A percentile compares a stretch with the other conserved stretches of the same genome.
Evolutionary conservation across 2,329 filamentous ascomycete genomes (phyloP).

Genomic region (Parastagonospora nodorum): DNA sequence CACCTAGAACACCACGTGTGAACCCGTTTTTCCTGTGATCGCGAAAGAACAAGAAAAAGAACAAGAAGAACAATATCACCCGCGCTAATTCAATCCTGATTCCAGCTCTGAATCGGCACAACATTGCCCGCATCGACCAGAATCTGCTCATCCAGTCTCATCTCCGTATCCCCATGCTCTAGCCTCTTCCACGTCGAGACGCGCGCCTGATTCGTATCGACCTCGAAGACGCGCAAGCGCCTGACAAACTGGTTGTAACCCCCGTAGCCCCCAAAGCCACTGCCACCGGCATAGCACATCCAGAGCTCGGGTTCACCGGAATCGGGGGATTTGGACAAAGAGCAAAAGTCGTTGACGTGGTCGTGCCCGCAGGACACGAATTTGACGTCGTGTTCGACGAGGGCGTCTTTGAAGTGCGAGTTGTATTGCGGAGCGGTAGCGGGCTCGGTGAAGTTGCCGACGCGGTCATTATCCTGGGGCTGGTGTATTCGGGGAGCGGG

Average conservation of each 20-base stretch:
- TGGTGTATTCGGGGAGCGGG: slow-evolving; percentile 84
- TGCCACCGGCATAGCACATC: slow-evolving; percentile 97
- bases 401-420: slow-evolving; percentile 86
- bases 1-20: too few relatives aligned
- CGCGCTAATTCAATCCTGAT: slow-evolving; percentile 1
- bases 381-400: slow-evolving; percentile 82
- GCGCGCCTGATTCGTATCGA: slow-evolving; percentile 87
- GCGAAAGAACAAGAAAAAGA: too few relatives aligned
- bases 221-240: slow-evolving; percentile 84
- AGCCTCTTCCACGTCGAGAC: slow-evolving; percentile 92
- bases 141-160: slow-evolving; percentile 63
- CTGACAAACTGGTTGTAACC: slow-evolving; percentile 87
- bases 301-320: slow-evolving; percentile 66
- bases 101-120: slow-evolving; percentile 13
- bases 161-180: slow-evolving; percentile 65
- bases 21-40: too few relatives aligned
- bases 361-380: slow-evolving; percentile 94
- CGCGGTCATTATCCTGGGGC: slow-evolving; percentile 60
- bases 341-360: slow-evolving; percentile 96
- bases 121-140: slow-evolving; percentile 65
- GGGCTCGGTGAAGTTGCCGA: slow-evolving; percentile 78
- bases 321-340: slow-evolving; percentile 61
- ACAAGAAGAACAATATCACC: background rate
- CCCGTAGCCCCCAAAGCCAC: slow-evolving; percentile 92
- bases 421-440: slow-evolving; percentile 90